phyloP scores from a whole-genome alignment of 2,329 filamentous ascomycete species.

The Phyllosticta paracitricarpa region DNA sequence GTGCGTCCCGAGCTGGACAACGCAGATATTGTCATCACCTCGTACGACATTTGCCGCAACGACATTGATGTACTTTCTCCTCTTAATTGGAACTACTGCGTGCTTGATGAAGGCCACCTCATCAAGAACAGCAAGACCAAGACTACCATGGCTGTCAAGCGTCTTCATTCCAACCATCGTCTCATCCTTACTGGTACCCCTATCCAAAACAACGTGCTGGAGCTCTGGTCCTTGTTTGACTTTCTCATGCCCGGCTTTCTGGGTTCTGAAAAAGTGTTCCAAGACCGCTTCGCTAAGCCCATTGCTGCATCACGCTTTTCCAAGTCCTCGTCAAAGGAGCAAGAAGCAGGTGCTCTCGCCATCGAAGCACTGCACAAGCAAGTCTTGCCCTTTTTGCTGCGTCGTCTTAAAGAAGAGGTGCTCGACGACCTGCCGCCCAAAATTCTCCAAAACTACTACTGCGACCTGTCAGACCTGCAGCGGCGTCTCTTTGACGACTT shows the following conservation, averaged over 20 bases:
- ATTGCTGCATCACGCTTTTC: constrained; percentile 90
- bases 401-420: constrained; percentile 94
- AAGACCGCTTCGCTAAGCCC: constrained; percentile 88
- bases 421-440: constrained; percentile 93
- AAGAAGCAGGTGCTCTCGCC: constrained; percentile 89
- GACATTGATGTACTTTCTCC: constrained; percentile 77
- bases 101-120: constrained; percentile 91
- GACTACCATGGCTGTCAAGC: constrained; percentile 87
- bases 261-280: constrained; percentile 91
- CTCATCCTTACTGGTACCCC: constrained; percentile 94
- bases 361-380: constrained; percentile 99
- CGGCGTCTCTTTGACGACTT: constrained; percentile 96
- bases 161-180: constrained; percentile 80
- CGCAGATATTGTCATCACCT: constrained; percentile 92
- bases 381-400: constrained; percentile 88
- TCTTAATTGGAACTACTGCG: constrained; percentile 93
- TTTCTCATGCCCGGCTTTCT: constrained; percentile 99
- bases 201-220: constrained; percentile 94
- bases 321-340: constrained; percentile 96
- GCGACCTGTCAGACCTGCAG: constrained; percentile 89
- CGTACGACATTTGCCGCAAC: constrained; percentile 95
- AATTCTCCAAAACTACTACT: constrained; percentile 99
- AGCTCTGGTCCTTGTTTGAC: constrained; percentile 96
- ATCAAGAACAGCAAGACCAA: constrained; percentile 99
- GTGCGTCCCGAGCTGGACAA: constrained; percentile 59